Conservation (phyloP, 805 yeast species). For the Ogataea henricii region DNA sequence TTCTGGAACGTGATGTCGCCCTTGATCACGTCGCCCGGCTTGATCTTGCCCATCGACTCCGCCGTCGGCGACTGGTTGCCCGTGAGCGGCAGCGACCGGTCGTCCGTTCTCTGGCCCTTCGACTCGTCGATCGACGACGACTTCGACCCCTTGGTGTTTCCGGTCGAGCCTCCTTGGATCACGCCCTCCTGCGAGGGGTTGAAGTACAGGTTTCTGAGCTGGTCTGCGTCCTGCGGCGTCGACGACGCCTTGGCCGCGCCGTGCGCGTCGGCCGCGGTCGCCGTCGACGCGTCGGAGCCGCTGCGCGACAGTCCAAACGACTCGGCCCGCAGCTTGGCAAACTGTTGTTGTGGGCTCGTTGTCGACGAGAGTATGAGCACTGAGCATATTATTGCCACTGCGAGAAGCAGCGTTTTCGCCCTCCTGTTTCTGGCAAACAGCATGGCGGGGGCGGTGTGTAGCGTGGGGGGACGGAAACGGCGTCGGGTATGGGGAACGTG, state of each 20-base stretch:
- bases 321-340: slow-evolving; percentile 11
- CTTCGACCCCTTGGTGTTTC: slow-evolving; percentile 27
- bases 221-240: slow-evolving; percentile 24
- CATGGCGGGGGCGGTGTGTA: slow-evolving; percentile 9
- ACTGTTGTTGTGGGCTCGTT: slow-evolving; percentile 7
- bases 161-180: slow-evolving; percentile 31
- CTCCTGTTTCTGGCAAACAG: slow-evolving; percentile 24
- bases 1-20: slow-evolving; percentile 37
- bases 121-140: slow-evolving; percentile 26
- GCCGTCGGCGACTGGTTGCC: slow-evolving; percentile 29
- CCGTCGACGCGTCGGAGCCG: slow-evolving; percentile 8
- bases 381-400: slow-evolving; percentile 14
- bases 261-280: not conserved
- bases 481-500: not conserved
- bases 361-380: slow-evolving; percentile 13
- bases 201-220: slow-evolving; percentile 28
- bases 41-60: slow-evolving; percentile 30
- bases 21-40: slow-evolving; percentile 31
- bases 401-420: slow-evolving; percentile 22
- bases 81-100: slow-evolving; percentile 32
- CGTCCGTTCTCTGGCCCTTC: slow-evolving; percentile 29
- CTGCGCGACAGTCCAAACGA: slow-evolving; percentile 8
- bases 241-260: slow-evolving; percentile 8
- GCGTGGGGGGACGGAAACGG: not conserved
- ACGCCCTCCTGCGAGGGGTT: slow-evolving; percentile 21